A percentile compares a stretch with the other conserved stretches of the same genome.
Evolutionary conservation across 2,329 filamentous ascomycete genomes (phyloP).

Genomic region (Cercospora sesami): DNA sequence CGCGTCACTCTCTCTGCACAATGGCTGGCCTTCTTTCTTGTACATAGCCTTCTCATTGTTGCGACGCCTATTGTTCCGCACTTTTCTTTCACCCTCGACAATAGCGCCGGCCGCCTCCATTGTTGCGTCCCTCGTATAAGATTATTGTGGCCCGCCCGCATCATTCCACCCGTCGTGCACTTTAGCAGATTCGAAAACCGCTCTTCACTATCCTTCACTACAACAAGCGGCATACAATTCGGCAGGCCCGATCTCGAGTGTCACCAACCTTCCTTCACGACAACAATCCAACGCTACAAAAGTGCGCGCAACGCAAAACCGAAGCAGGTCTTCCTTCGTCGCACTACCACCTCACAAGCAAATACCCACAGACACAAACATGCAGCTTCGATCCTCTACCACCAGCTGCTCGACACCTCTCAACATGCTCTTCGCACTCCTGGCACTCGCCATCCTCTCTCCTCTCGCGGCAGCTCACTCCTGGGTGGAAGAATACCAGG

Average conservation of each 20-base stretch:
- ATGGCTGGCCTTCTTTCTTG: slow-evolving; percentile 20
- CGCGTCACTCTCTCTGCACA: slow-evolving; percentile 14
- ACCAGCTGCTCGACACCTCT: slow-evolving; percentile 17
- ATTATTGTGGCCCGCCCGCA: slow-evolving; percentile 11
- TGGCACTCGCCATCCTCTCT: slow-evolving; percentile 32
- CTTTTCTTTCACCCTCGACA: slow-evolving; percentile 16
- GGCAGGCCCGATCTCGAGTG: slow-evolving; percentile 25
- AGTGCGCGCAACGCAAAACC: slow-evolving; percentile 5
- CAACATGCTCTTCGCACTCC: slow-evolving; percentile 17
- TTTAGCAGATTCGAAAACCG: slow-evolving; percentile 12
- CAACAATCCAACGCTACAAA: slow-evolving; percentile 17
- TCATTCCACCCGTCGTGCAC: slow-evolving; percentile 14
- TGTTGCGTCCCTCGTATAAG: slow-evolving; percentile 19
- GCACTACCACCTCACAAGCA: slow-evolving; percentile 1
- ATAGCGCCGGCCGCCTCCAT: slow-evolving; percentile 25
- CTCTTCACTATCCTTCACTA: slow-evolving; percentile 10
- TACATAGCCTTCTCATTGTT: slow-evolving; percentile 24
- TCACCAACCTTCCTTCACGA: slow-evolving; percentile 24
- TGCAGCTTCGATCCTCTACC: slow-evolving; percentile 7
- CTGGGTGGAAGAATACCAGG: slow-evolving; percentile 77
- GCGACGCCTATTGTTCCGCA: slow-evolving; percentile 21
- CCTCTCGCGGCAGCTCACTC: slow-evolving; percentile 59
- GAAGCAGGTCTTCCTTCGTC: slow-evolving; percentile 26
- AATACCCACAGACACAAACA: slow-evolving; percentile 7
- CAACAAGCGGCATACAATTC: slow-evolving; percentile 13